phyloP scores from a whole-genome alignment of 768 basidiomycete genomes.

The Tulasnella sp. region DNA sequence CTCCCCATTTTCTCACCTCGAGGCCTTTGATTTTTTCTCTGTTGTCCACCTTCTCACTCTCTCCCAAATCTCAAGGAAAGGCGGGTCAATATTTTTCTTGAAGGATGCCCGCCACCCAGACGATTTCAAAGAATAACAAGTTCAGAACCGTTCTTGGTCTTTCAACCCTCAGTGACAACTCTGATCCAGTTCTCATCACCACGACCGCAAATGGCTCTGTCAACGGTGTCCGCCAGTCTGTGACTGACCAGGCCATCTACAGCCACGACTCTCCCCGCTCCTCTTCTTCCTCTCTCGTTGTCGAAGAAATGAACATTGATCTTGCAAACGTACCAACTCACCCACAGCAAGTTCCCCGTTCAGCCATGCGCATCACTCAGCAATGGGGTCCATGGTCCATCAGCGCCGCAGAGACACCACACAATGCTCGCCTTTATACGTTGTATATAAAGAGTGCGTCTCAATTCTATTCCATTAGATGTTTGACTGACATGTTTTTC shows the following conservation, averaged over 20 bases:
- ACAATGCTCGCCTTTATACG: slow-evolving; percentile 58
- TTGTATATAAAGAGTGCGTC: slow-evolving; percentile 84
- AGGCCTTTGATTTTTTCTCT: too few relatives aligned
- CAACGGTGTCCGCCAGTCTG: not conserved
- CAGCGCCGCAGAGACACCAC: slow-evolving; percentile 74
- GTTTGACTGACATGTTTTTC: slow-evolving; percentile 23
- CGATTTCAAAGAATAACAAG: too few relatives aligned
- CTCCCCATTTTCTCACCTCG: too few relatives aligned
- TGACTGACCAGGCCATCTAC: slow-evolving; percentile 4
- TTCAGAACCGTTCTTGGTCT: slow-evolving; percentile 16
- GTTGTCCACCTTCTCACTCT: too few relatives aligned
- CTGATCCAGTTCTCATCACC: slow-evolving; percentile 11
- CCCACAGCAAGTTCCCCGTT: not conserved
- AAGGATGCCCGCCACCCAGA: too few relatives aligned
- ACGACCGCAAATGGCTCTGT: slow-evolving; percentile 1
- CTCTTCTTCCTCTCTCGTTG: not conserved
- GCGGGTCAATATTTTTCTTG: too few relatives aligned
- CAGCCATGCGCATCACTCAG: not conserved
- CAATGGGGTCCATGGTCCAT: slow-evolving; percentile 80
- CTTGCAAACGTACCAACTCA: slow-evolving; percentile 1
- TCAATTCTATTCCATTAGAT: slow-evolving; percentile 13
- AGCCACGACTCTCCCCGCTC: slow-evolving; percentile 1
- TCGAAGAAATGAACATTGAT: slow-evolving; percentile 17
- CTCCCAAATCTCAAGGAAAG: too few relatives aligned
- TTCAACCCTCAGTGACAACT: slow-evolving; percentile 5